phyloP scores from a whole-genome alignment of 2,329 filamentous ascomycete genomes.

The Diaporthe sp. region DNA sequence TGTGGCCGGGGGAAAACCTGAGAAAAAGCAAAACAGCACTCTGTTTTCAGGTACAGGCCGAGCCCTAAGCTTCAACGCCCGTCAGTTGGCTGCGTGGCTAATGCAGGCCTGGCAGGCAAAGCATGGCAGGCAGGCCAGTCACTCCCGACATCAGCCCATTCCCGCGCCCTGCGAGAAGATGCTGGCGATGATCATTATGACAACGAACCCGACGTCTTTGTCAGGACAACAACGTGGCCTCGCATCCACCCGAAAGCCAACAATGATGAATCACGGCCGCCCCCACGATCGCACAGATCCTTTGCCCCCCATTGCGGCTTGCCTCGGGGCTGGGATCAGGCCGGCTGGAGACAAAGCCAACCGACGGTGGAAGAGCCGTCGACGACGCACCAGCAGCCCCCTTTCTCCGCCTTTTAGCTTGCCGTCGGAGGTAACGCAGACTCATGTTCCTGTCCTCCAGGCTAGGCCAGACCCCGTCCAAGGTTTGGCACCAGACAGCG shows the following conservation, averaged over 20 bases:
- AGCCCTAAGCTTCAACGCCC: not conserved
- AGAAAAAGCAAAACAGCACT: not conserved
- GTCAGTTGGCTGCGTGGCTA: slow-evolving; percentile 24
- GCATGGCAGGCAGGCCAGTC: not conserved
- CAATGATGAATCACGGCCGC: not conserved
- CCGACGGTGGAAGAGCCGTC: not conserved
- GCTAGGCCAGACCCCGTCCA: not conserved
- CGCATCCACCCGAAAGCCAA: not conserved
- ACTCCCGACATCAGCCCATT: slow-evolving; percentile 18
- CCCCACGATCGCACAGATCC: slow-evolving; percentile 20
- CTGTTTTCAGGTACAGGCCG: not conserved
- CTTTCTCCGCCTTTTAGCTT: slow-evolving; percentile 30
- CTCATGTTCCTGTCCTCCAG: slow-evolving; percentile 17
- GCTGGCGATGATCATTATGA: not conserved
- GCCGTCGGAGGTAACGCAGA: slow-evolving; percentile 12
- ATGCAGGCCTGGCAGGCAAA: slow-evolving; percentile 15
- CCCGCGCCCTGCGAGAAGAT: not conserved
- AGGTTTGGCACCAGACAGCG: slow-evolving; percentile 6
- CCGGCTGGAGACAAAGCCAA: slow-evolving; percentile 19
- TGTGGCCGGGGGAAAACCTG: not conserved
- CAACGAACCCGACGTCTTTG: not conserved
- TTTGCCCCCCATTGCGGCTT: not conserved
- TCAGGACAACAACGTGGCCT: not conserved
- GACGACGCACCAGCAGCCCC: slow-evolving; percentile 4
- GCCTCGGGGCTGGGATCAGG: slow-evolving; percentile 8